Evolutionary conservation across 768 basidiomycete genomes (phyloP).

Genomic region (Rickenella mellea): DNA sequence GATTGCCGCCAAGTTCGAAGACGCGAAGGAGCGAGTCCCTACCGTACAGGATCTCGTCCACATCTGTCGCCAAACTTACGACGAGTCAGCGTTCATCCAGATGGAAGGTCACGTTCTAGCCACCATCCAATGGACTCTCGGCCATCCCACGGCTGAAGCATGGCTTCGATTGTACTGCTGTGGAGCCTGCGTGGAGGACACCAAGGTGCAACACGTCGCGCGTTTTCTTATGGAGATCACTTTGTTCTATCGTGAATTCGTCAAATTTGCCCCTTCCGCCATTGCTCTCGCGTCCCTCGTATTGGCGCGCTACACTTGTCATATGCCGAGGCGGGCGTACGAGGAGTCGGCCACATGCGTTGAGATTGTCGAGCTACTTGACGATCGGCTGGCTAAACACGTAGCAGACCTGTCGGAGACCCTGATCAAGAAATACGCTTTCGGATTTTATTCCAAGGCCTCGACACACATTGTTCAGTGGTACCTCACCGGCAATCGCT

Average conservation of each 20-base stretch:
- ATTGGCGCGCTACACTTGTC: constrained; percentile 81
- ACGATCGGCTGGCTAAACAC: constrained; percentile 76
- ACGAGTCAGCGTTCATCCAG: constrained; percentile 95
- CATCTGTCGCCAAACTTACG: constrained; percentile 94
- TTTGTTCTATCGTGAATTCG: constrained; percentile 93
- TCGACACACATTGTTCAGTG: constrained; percentile 89
- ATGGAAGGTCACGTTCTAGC: constrained; percentile 97
- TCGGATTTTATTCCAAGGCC: constrained; percentile 92
- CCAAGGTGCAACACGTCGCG: constrained; percentile 89
- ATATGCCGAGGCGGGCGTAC: constrained; percentile 64
- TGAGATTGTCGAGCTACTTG: constrained; percentile 79
- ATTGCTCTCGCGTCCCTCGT: constrained; percentile 87
- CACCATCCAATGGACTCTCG: constrained; percentile 93
- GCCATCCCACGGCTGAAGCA: constrained; percentile 95
- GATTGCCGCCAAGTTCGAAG: constrained; percentile 99
- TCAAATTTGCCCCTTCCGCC: constrained; percentile 75
- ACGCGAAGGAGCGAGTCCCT: constrained; percentile 96
- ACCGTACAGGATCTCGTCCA: constrained; percentile 89
- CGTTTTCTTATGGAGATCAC: constrained; percentile 99
- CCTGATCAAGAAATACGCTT: constrained; percentile 97
- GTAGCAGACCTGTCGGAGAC: constrained; percentile 92
- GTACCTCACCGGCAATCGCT: constrained; percentile 84
- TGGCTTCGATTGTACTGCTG: constrained; percentile 87
- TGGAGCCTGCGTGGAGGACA: constrained; percentile 68
- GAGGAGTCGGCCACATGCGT: constrained; percentile 81